phyloP scores from a whole-genome alignment of 75 land plant species.

The Isoetes taiwanensis region DNA sequence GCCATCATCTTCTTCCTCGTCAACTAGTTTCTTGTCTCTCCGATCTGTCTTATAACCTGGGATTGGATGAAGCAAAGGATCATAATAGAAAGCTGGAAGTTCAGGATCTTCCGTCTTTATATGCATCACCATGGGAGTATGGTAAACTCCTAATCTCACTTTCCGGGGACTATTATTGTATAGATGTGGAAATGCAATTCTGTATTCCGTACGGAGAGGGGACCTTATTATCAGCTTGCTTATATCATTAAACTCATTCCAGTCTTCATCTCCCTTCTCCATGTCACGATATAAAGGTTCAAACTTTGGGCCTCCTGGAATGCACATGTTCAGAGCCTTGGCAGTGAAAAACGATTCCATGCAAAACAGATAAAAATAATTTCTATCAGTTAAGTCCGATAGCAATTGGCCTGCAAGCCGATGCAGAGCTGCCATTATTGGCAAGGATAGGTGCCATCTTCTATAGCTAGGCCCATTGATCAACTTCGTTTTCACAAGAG shows the following conservation, averaged over 20 bases:
- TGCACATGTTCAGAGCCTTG: slow-evolving; percentile 96
- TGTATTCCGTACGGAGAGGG: slow-evolving; percentile 85
- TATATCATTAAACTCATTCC: slow-evolving; percentile 99
- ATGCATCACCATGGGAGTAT: slow-evolving; percentile 97
- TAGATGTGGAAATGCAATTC: slow-evolving; percentile 93
- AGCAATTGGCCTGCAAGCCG: slow-evolving; percentile 94
- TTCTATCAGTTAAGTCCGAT: slow-evolving; percentile 84
- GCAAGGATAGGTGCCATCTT: slow-evolving; percentile 92
- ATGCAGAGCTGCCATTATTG: slow-evolving; percentile 96
- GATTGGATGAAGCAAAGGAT: slow-evolving; percentile 93
- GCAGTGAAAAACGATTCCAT: slow-evolving; percentile 99
- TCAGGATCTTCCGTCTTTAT: slow-evolving; percentile 98
- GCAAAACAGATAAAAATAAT: slow-evolving; percentile 93
- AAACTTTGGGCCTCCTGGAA: slow-evolving; percentile 99
- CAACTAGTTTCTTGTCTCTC: slow-evolving; percentile 36
- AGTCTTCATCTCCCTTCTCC: slow-evolving; percentile 99
- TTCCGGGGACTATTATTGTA: slow-evolving; percentile 95
- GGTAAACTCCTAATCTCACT: slow-evolving; percentile 79
- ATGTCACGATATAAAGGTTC: slow-evolving; percentile 97
- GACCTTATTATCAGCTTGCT: slow-evolving; percentile 94
- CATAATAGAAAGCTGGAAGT: slow-evolving; percentile 94
- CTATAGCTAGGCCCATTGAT: slow-evolving; percentile 95
- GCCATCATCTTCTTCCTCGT: slow-evolving; percentile 35
- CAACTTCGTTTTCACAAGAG: slow-evolving; percentile 93
- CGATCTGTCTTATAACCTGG: slow-evolving; percentile 36